A percentile compares a stretch with the other conserved stretches of the same genome.
phyloP scores from a whole-genome alignment of 441 rosid genomes.

The Sinapis alba region DNA sequence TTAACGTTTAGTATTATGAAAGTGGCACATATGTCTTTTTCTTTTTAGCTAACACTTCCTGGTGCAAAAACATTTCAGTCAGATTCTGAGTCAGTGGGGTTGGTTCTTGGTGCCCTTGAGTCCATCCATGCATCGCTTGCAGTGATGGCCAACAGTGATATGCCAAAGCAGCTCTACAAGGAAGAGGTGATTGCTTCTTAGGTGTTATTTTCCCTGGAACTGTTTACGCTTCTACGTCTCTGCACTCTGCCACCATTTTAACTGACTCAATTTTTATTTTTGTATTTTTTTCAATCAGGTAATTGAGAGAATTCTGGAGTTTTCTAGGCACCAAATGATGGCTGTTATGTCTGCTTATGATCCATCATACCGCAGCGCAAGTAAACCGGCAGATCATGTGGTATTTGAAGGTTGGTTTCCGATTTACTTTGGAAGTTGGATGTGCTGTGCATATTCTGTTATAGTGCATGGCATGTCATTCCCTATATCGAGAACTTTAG shows the following conservation, averaged over 20 bases:
- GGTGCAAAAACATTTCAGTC: conserved; percentile 51
- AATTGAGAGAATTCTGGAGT: conserved; percentile 97
- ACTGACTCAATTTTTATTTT: conserved; percentile 4
- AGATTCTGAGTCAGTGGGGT: conserved; percentile 70
- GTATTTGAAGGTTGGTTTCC: conserved; percentile 71
- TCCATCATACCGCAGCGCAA: conserved; percentile 84
- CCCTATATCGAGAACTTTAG: background rate
- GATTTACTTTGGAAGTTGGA: conserved; percentile 27
- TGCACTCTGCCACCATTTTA: conserved; percentile 15
- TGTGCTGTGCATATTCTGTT: conserved; percentile 18
- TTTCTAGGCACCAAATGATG: conserved; percentile 86
- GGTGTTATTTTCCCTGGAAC: conserved; percentile 15
- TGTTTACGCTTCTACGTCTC: conserved; percentile 15
- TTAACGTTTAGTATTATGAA: conserved; percentile 1
- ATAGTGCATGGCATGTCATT: conserved; percentile 15
- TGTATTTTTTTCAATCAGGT: conserved; percentile 52
- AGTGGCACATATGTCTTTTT: background rate
- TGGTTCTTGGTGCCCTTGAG: conserved; percentile 86
- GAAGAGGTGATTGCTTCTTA: conserved; percentile 77
- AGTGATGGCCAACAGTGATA: conserved; percentile 81
- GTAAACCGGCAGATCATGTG: conserved; percentile 78
- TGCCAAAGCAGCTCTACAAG: conserved; percentile 96
- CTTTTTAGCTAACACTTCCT: conserved; percentile 27
- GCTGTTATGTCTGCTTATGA: conserved; percentile 93
- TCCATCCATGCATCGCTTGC: conserved; percentile 94